phyloP scores from a whole-genome alignment of 148 eudicot genomes.

The Rhododendron williamsianum region DNA sequence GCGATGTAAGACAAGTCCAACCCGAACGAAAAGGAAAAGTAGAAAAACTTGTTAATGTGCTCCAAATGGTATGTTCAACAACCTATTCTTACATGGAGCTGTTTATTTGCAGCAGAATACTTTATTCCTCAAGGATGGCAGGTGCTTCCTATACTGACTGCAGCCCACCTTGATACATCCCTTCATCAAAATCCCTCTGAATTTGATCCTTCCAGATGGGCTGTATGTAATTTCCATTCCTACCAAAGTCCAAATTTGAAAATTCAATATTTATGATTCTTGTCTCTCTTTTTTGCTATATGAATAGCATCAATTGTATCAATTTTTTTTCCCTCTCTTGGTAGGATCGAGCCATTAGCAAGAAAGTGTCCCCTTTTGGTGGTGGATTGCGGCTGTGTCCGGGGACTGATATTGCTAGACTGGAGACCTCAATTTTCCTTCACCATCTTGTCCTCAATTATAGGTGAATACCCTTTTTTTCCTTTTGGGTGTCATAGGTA shows the following conservation, averaged over 20 bases:
- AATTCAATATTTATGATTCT: neutral
- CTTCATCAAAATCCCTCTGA: constrained; percentile 35
- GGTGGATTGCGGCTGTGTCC: constrained; percentile 50
- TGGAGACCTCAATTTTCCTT: constrained; percentile 40
- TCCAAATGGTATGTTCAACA: neutral
- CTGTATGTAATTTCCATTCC: constrained; percentile 16
- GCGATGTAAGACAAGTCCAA: neutral
- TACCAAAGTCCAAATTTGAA: neutral
- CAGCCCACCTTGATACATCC: constrained; percentile 36
- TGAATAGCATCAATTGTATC: neutral
- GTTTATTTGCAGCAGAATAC: constrained; percentile 19
- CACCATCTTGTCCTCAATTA: constrained; percentile 43
- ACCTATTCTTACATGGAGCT: neutral
- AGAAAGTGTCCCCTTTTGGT: constrained; percentile 40
- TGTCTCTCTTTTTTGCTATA: neutral
- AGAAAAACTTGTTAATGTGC: neutral
- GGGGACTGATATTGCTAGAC: constrained; percentile 40
- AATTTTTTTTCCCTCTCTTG: neutral
- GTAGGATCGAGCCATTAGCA: constrained; percentile 30
- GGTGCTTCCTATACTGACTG: constrained; percentile 40
- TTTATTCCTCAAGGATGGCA: constrained; percentile 49
- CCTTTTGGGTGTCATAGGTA: neutral
- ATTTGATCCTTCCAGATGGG: constrained; percentile 50
- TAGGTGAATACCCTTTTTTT: constrained; percentile 18
- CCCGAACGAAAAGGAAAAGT: neutral